These are phyloP conservation scores for Aureoboletus auriporus DNA, from an alignment of 768 basidiomycete genomes.

Conservation along the genomic window DNA sequence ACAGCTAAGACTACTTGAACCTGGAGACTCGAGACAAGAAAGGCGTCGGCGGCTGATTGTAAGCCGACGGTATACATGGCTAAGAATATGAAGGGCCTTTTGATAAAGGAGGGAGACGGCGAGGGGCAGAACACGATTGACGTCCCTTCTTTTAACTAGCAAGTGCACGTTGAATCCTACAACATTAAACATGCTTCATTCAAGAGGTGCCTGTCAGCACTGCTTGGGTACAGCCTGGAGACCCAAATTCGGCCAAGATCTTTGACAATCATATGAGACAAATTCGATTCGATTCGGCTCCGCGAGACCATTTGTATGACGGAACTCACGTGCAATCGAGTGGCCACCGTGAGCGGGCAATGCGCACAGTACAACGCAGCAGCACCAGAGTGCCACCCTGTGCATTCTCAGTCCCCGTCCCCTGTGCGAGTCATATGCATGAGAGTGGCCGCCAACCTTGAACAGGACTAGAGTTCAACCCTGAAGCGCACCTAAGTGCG, in stretches of 20 bases:
- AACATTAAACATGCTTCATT: slow-evolving; percentile 23
- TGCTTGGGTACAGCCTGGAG: slow-evolving; percentile 7
- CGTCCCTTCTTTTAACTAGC: slow-evolving; percentile 22
- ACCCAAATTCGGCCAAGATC: slow-evolving; percentile 16
- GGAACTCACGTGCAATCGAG: slow-evolving; percentile 18
- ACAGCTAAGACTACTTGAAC: slow-evolving; percentile 32
- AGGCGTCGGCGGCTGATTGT: slow-evolving; percentile 34
- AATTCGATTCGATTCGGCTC: slow-evolving; percentile 22
- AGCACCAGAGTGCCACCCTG: slow-evolving; percentile 9
- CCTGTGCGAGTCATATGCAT: slow-evolving; percentile 10
- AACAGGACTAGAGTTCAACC: slow-evolving; percentile 22
- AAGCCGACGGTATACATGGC: slow-evolving; percentile 43
- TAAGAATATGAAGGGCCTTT: slow-evolving; percentile 20
- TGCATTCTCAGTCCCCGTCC: slow-evolving; percentile 12
- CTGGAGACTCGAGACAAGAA: slow-evolving; percentile 32
- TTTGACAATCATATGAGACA: slow-evolving; percentile 12
- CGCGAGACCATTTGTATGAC: slow-evolving; percentile 12
- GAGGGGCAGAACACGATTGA: slow-evolving; percentile 20
- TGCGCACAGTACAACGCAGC: slow-evolving; percentile 6
- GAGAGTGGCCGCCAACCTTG: slow-evolving; percentile 1
- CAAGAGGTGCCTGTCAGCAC: slow-evolving; percentile 18
- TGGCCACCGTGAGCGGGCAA: slow-evolving; percentile 10
- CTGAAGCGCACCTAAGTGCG: slow-evolving; percentile 26
- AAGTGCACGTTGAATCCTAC: slow-evolving; percentile 23
- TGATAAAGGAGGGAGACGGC: slow-evolving; percentile 23